phyloP scores from a whole-genome alignment of 2,329 filamentous ascomycete species.

The Malbranchea cinnamomea region DNA sequence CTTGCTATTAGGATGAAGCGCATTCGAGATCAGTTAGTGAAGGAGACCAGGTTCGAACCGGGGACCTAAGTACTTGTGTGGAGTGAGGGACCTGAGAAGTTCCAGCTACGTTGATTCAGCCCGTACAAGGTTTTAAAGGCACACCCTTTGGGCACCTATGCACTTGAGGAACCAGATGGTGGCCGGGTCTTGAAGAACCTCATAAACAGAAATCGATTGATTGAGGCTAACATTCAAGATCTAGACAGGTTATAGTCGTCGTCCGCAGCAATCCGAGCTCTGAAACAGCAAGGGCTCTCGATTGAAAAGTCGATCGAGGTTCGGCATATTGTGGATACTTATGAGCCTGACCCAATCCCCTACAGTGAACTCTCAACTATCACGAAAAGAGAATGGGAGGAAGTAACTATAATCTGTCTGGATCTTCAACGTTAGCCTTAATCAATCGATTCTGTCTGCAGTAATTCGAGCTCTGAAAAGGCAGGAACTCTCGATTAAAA shows the following conservation, averaged over 20 bases:
- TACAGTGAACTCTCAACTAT: constrained; percentile 2
- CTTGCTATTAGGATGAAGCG: not conserved
- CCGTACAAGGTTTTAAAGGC: constrained; percentile 3
- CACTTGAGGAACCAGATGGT: not conserved
- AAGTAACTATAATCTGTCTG: constrained; percentile 2
- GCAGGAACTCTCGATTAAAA: not conserved
- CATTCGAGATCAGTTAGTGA: not conserved
- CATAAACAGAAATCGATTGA: constrained; percentile 4
- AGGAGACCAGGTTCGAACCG: not conserved
- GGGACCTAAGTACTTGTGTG: not conserved
- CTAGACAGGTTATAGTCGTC: constrained; percentile 2
- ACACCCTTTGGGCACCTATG: constrained; percentile 3
- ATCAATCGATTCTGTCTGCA: constrained; percentile 2
- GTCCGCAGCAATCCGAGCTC: not conserved
- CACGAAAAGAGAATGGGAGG: constrained; percentile 3
- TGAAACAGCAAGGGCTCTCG: not conserved
- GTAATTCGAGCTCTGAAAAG: not conserved
- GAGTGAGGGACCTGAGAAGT: constrained; percentile 2
- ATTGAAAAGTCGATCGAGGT: constrained; percentile 1
- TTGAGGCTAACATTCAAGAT: constrained; percentile 1
- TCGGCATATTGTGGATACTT: constrained; percentile 1
- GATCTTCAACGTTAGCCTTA: constrained; percentile 1
- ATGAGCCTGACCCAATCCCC: not conserved
- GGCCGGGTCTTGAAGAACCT: constrained; percentile 2
- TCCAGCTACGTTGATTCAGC: constrained; percentile 2